Percentiles rank a stretch among this genome's conserved stretches.
These are phyloP conservation scores for Populus trichocarpa DNA, from an alignment of 441 rosid genomes.

Conservation along the genomic window DNA sequence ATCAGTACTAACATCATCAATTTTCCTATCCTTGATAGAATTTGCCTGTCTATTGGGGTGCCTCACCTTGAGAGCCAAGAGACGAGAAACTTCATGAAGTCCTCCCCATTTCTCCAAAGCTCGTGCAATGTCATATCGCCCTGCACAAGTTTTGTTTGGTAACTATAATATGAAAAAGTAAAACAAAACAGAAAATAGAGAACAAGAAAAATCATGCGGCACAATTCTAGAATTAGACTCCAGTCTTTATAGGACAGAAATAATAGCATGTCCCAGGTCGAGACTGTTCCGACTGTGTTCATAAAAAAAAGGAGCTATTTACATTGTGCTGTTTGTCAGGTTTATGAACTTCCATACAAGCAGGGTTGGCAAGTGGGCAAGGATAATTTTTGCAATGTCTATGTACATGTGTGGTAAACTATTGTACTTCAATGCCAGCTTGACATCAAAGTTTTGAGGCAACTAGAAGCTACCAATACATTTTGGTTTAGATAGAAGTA, in stretches of 20 bases:
- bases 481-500: background rate
- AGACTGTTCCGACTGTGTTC: background rate
- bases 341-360: background rate
- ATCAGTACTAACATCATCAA: conserved; percentile 25
- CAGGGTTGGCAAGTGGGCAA: background rate
- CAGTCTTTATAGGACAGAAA: background rate
- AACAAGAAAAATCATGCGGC: background rate
- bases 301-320: background rate
- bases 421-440: background rate
- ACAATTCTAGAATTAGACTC: background rate
- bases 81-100: conserved; percentile 80
- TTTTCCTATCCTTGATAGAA: conserved; percentile 42
- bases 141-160: conserved; percentile 27
- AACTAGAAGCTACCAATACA: background rate
- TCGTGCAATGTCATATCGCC: conserved; percentile 92
- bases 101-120: conserved; percentile 99
- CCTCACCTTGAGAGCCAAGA: conserved; percentile 75
- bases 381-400: background rate
- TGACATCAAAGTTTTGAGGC: background rate
- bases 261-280: background rate
- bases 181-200: background rate
- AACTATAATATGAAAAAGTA: background rate
- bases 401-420: background rate
- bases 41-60: conserved; percentile 56
- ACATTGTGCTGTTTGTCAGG: background rate